A percentile compares a stretch with the other conserved stretches of the same genome.
Conservation (phyloP, 257 asterid species). For the Lycium ferocissimum region DNA sequence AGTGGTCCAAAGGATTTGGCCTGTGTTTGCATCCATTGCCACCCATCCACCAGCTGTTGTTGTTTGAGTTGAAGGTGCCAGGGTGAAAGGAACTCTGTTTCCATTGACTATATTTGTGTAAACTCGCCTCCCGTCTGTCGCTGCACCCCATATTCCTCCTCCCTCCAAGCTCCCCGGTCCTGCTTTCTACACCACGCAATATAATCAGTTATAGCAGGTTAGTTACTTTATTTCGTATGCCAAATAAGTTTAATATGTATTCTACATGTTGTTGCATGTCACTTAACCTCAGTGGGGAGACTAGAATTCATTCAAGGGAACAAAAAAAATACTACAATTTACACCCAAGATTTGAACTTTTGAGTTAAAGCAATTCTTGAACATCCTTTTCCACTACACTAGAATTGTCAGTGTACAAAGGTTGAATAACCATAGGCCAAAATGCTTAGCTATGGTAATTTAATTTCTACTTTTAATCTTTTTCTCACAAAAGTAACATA, state of each 20-base stretch:
- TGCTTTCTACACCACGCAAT: conserved; percentile 45
- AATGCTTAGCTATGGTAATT: no score
- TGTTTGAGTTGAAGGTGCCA: conserved; percentile 57
- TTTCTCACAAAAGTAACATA: no score
- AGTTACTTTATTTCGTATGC: neutral
- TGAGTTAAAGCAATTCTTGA: neutral
- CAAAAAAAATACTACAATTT: neutral
- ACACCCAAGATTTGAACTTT: neutral
- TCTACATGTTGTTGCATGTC: neutral
- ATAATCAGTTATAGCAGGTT: neutral
- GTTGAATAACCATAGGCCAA: no score
- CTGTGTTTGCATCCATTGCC: conserved; percentile 71
- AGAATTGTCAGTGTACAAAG: neutral
- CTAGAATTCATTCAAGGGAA: neutral
- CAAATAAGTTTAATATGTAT: neutral
- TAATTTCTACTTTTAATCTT: no score
- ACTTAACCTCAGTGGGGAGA: neutral
- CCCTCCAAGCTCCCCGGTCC: conserved; percentile 78
- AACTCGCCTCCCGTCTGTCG: conserved; percentile 62
- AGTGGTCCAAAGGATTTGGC: conserved; percentile 71
- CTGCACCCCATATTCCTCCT: conserved; percentile 88
- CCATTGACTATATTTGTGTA: conserved; percentile 72
- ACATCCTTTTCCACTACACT: no score
- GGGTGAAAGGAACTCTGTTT: conserved; percentile 48
- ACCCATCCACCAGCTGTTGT: conserved; percentile 86